Evolutionary conservation across 2,329 filamentous ascomycete genomes (phyloP), one percentile per base, ranked within the genome.

Genomic region (Aspergillus aculeatinus): DNA sequence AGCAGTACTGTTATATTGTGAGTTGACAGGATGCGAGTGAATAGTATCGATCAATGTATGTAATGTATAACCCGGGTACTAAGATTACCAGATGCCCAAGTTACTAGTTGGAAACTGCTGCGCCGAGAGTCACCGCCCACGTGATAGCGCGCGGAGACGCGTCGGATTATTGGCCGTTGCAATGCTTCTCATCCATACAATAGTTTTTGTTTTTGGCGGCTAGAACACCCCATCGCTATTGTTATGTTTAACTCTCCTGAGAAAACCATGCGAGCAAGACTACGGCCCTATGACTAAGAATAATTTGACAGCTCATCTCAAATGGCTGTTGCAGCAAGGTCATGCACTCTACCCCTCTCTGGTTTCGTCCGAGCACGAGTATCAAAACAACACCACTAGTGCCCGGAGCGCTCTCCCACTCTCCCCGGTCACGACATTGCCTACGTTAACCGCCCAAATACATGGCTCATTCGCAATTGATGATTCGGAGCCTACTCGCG

Each of bases 231-330:
- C 16, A 50, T 48, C 12, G 49, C 53, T 19, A 59, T 62, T 63
- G 63, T 42, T 51, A 29, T 33, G 35, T 47, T 31, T n/a, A 35
- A 25, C n/a, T 44, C 47, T 29, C 25, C 56, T 31, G 33, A 52
- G 48, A 67, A 65, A 68, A 67, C 58, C 63, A 75, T 73, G 72
- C 66, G 55, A 49, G 55, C 12, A 14, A 65, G 60, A 63, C 68
- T 31, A 70, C 66, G 71, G 64, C 75, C 74, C 72, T 75, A 82
- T 82, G 80, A 81, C 80, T 71, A 80, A 74, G 67, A 76, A 79
- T 71, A 82, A 82, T 65, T 64, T 82, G 56, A 68, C 70, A 55
- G 66, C 71, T 65, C 78, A 80, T 70, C 73, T 82, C 60, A 71
- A 75, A 72, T 81, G 80, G 80, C 76, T 82, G 60, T 64, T 81